Evolutionary conservation across 495 filamentous ascomycete genomes (phyloP).

Genomic region (Jackrogersella multiformis): DNA sequence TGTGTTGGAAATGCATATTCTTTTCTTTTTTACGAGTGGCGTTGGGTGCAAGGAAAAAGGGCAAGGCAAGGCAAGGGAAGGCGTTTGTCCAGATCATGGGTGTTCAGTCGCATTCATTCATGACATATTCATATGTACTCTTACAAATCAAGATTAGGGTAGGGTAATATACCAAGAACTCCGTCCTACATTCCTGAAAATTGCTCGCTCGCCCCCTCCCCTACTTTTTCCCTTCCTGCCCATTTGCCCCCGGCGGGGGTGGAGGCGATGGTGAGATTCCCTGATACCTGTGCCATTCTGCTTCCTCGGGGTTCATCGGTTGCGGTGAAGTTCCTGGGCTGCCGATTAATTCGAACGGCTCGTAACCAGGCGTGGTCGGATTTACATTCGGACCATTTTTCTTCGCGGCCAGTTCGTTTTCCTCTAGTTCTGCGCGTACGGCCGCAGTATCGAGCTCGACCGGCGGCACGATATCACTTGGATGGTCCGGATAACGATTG

Average conservation of each 20-base stretch:
- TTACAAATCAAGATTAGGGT: slow-evolving; percentile 26
- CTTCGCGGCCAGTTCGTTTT: not conserved
- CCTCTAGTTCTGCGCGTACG: slow-evolving; percentile 6
- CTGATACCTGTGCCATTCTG: slow-evolving; percentile 11
- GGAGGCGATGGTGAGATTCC: slow-evolving; percentile 2
- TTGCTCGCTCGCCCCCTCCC: slow-evolving; percentile 4
- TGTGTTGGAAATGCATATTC: slow-evolving; percentile 16
- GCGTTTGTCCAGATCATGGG: slow-evolving; percentile 25
- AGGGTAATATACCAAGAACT: slow-evolving; percentile 31
- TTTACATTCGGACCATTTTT: not conserved
- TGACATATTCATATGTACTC: slow-evolving; percentile 18
- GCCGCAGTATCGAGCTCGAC: slow-evolving; percentile 9
- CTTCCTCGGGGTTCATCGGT: slow-evolving; percentile 25
- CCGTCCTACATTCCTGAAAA: slow-evolving; percentile 7
- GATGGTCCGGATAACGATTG: slow-evolving; percentile 9
- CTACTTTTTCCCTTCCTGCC: slow-evolving; percentile 10
- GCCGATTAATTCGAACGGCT: slow-evolving; percentile 19
- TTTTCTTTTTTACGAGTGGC: slow-evolving; percentile 31
- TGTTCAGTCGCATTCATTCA: slow-evolving; percentile 28
- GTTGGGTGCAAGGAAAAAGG: slow-evolving; percentile 13
- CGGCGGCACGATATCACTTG: slow-evolving; percentile 19
- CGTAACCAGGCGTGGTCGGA: slow-evolving; percentile 3
- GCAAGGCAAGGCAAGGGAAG: not conserved
- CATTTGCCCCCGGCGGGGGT: not conserved
- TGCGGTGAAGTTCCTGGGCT: slow-evolving; percentile 16